Conservation (phyloP, 2,329 filamentous ascomycete genomes). For the Colletotrichum gigasporum region DNA sequence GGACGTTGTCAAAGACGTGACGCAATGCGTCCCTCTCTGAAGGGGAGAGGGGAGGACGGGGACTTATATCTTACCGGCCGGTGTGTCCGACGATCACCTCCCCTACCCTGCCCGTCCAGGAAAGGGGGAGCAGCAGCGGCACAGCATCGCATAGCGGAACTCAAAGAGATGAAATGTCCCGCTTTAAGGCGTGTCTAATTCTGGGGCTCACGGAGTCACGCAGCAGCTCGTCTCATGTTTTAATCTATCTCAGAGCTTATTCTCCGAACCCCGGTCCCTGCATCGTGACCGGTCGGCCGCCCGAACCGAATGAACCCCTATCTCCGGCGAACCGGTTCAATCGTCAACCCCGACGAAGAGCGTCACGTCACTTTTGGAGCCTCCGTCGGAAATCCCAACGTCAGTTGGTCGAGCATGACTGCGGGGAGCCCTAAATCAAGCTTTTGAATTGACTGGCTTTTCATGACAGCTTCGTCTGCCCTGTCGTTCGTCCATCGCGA, state of each 20-base stretch:
- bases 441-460: too few relatives aligned
- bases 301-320: not conserved
- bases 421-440: too few relatives aligned
- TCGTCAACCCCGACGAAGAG: too few relatives aligned
- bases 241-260: not conserved
- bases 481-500: too few relatives aligned
- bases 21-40: too few relatives aligned
- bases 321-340: not conserved
- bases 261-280: not conserved
- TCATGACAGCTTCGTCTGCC: too few relatives aligned
- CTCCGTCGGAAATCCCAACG: not conserved
- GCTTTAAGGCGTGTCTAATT: too few relatives aligned
- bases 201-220: not conserved
- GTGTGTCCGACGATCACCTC: not conserved
- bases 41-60: not conserved
- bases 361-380: not conserved
- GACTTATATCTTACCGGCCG: not conserved
- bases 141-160: too few relatives aligned
- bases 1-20: too few relatives aligned
- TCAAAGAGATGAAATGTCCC: too few relatives aligned
- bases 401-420: not conserved
- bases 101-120: not conserved
- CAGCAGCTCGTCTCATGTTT: not conserved
- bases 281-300: rapidly evolving
- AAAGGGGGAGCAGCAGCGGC: not conserved